A percentile compares a stretch with the other conserved stretches of the same genome.
Conservation (phyloP, 805 yeast species). For the Priceomyces melissophilus region DNA sequence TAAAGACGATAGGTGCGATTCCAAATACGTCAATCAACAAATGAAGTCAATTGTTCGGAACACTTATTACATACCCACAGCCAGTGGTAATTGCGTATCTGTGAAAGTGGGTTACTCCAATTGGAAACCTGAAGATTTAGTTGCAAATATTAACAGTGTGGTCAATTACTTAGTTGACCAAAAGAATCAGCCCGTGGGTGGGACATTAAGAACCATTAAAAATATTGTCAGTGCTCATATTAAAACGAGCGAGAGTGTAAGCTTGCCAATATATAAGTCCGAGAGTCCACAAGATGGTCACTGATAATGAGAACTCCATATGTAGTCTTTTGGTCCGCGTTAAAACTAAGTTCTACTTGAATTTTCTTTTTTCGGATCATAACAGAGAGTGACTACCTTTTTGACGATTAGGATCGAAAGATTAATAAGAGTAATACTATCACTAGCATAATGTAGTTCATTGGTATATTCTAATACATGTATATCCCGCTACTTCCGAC, state of each 20-base stretch:
- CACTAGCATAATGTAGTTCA: no score
- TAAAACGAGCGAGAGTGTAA: constrained; percentile 63
- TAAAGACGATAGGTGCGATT: constrained; percentile 61
- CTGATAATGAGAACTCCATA: no score
- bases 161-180: constrained; percentile 44
- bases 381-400: no score
- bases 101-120: constrained; percentile 57
- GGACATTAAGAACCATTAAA: constrained; percentile 43
- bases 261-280: constrained; percentile 49
- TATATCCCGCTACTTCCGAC: no score
- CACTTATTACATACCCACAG: constrained; percentile 56
- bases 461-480: no score
- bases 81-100: constrained; percentile 57
- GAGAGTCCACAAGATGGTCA: no score
- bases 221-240: constrained; percentile 52
- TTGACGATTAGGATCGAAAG: no score
- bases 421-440: no score
- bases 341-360: no score
- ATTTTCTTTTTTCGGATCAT: no score
- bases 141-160: constrained; percentile 53
- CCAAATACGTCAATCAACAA: constrained; percentile 61
- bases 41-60: constrained; percentile 60
- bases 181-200: constrained; percentile 55
- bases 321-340: no score
- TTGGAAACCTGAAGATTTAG: constrained; percentile 39